These are phyloP conservation scores for Termitomyces sp. DNA, from an alignment of 768 basidiomycete genomes.

Conservation along the genomic window DNA sequence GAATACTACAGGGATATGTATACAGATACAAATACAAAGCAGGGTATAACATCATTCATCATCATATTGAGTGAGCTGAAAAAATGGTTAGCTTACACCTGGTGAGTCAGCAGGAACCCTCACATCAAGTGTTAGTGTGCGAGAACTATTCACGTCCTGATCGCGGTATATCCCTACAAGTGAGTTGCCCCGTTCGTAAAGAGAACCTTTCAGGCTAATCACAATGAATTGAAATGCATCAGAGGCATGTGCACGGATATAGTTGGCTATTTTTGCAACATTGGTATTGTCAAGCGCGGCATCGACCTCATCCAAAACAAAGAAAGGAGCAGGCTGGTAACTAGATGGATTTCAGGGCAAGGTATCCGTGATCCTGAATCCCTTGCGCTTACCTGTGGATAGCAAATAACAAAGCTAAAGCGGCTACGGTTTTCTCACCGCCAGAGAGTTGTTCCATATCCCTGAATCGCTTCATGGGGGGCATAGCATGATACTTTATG, in stretches of 20 bases:
- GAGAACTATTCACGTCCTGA: constrained; percentile 89
- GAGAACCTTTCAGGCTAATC: constrained; percentile 91
- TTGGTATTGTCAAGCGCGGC: constrained; percentile 99
- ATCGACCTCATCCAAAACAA: constrained; percentile 98
- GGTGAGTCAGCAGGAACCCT: constrained; percentile 16
- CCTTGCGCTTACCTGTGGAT: constrained; percentile 71
- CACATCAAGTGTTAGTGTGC: constrained; percentile 89
- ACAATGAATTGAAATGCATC: constrained; percentile 92
- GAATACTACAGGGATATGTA: too few relatives aligned
- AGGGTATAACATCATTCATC: neutral
- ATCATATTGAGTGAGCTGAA: constrained; percentile 1
- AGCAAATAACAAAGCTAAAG: constrained; percentile 92
- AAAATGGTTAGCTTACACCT: neutral
- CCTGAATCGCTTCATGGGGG: constrained; percentile 97
- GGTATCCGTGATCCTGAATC: neutral
- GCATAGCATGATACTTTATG: constrained; percentile 99
- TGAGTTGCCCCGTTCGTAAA: constrained; percentile 87
- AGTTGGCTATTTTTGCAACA: constrained; percentile 91
- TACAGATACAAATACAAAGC: neutral
- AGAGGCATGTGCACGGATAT: constrained; percentile 82
- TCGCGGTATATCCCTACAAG: constrained; percentile 94
- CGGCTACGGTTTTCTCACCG: constrained; percentile 98
- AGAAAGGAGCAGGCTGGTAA: constrained; percentile 96
- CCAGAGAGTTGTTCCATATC: constrained; percentile 99
- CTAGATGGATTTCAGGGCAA: constrained; percentile 29